phyloP scores from a whole-genome alignment of 805 yeast genomes.

The Spencermartinsiella europaea region DNA sequence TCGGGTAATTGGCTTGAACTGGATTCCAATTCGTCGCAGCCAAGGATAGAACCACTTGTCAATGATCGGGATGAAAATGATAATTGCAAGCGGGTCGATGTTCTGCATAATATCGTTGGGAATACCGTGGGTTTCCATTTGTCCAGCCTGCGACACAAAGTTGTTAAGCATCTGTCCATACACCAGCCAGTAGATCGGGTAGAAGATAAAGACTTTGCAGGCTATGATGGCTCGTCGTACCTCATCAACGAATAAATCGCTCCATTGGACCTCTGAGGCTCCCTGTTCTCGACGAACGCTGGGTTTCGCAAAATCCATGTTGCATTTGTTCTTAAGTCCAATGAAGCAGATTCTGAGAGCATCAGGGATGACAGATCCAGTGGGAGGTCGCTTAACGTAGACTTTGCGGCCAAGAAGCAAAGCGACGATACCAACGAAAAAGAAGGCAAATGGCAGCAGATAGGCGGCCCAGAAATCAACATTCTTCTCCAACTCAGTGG shows the following conservation, averaged over 20 bases:
- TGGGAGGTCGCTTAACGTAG: conserved; percentile 56
- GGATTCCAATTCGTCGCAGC: conserved; percentile 44
- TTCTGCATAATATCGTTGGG: conserved; percentile 78
- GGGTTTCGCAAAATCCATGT: conserved; percentile 55
- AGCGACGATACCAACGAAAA: conserved; percentile 52
- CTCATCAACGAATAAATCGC: conserved; percentile 69
- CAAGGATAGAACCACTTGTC: conserved; percentile 55
- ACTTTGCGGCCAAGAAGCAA: conserved; percentile 48
- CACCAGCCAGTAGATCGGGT: conserved; percentile 69
- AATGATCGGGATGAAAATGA: conserved; percentile 70
- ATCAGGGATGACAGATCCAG: conserved; percentile 54
- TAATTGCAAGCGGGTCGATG: conserved; percentile 69
- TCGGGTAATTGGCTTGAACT: conserved; percentile 66
- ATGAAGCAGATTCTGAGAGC: conserved; percentile 44
- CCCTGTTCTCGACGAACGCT: conserved; percentile 43
- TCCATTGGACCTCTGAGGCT: conserved; percentile 44
- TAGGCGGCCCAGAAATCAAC: conserved; percentile 65
- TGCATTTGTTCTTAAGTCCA: conserved; percentile 43
- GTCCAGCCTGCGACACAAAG: conserved; percentile 69
- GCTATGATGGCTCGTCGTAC: conserved; percentile 59
- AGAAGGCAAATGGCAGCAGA: conserved; percentile 65
- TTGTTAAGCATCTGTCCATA: conserved; percentile 70
- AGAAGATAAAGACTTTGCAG: conserved; percentile 67
- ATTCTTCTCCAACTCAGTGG: conserved; percentile 62
- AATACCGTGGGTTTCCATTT: conserved; percentile 68